Conservation (phyloP, 352 stramenopile species). For the Phytophthora cactorum region DNA sequence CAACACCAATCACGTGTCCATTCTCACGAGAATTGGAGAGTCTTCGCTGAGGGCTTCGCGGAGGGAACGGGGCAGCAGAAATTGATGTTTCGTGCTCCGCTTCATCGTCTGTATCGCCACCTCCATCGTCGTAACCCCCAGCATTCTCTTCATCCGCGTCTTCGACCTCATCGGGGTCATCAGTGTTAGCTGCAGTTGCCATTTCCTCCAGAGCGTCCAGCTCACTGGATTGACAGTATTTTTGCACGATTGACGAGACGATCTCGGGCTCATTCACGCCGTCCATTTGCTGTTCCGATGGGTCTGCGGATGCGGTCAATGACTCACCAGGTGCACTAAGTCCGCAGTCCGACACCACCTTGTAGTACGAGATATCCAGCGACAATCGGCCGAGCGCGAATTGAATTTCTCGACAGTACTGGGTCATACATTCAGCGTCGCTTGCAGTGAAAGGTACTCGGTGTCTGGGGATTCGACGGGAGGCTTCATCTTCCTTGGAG, state of each 20-base stretch:
- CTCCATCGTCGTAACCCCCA: conserved; percentile 10
- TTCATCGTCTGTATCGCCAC: conserved; percentile 12
- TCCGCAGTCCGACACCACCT: conserved; percentile 59
- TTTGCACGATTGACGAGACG: conserved; percentile 67
- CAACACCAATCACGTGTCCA: conserved; percentile 48
- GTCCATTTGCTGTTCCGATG: conserved; percentile 13
- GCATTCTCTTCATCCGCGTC: conserved; percentile 17
- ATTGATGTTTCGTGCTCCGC: conserved; percentile 16
- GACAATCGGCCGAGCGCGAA: conserved; percentile 66
- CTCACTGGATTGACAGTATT: conserved; percentile 60
- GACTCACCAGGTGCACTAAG: conserved; percentile 26
- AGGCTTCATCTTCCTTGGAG: conserved; percentile 14
- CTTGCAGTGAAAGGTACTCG: conserved; percentile 58
- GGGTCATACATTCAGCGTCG: conserved; percentile 53
- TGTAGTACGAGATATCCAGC: conserved; percentile 76
- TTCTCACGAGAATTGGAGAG: conserved; percentile 24
- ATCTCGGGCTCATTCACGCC: conserved; percentile 60
- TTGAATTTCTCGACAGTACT: conserved; percentile 73
- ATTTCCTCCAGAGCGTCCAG: conserved; percentile 47
- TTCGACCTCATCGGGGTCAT: conserved; percentile 36
- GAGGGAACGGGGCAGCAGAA: conserved; percentile 19
- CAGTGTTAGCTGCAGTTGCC: conserved; percentile 19
- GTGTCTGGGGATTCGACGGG: conserved; percentile 2
- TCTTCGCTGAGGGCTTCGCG: conserved; percentile 21
- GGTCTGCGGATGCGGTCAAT: conserved; percentile 9